Evolutionary conservation across 257 asterid species (phyloP).

Genomic region (Cruciata laevipes): DNA sequence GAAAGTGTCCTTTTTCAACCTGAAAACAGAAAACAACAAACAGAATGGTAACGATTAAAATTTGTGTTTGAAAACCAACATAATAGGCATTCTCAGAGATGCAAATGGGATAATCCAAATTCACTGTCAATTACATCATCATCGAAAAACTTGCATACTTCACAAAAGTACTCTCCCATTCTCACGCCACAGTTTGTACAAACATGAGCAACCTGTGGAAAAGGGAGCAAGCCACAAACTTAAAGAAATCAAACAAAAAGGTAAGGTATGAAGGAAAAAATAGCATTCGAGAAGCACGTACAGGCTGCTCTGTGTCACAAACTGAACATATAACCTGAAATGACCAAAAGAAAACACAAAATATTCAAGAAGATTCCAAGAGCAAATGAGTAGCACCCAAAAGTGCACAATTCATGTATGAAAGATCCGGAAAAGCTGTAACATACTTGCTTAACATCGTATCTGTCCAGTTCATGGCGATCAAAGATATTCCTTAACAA

Average conservation of each 20-base stretch:
- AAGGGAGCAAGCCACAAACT: not conserved
- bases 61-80: not conserved
- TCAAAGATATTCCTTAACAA: slow-evolving; percentile 50
- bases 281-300: slow-evolving; percentile 28
- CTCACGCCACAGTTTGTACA: slow-evolving; percentile 92
- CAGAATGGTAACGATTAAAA: not conserved
- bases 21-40: slow-evolving; percentile 18
- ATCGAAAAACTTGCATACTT: slow-evolving; percentile 77
- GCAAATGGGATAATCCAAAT: not conserved
- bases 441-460: slow-evolving; percentile 78
- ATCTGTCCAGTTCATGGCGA: slow-evolving; percentile 73
- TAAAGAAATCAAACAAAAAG: not conserved
- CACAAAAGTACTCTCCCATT: slow-evolving; percentile 95
- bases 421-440: slow-evolving; percentile 20
- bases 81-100: not conserved
- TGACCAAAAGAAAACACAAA: not conserved
- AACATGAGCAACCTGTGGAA: slow-evolving; percentile 61
- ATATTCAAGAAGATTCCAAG: not conserved
- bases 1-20: slow-evolving; percentile 78
- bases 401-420: not conserved
- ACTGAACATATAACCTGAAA: slow-evolving; percentile 92
- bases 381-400: slow-evolving; percentile 1
- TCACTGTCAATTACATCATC: slow-evolving; percentile 60
- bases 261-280: not conserved
- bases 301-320: slow-evolving; percentile 96